Evolutionary conservation across 1,139 yeast genomes (phyloP).

Genomic region (Suhomyces maxii): DNA sequence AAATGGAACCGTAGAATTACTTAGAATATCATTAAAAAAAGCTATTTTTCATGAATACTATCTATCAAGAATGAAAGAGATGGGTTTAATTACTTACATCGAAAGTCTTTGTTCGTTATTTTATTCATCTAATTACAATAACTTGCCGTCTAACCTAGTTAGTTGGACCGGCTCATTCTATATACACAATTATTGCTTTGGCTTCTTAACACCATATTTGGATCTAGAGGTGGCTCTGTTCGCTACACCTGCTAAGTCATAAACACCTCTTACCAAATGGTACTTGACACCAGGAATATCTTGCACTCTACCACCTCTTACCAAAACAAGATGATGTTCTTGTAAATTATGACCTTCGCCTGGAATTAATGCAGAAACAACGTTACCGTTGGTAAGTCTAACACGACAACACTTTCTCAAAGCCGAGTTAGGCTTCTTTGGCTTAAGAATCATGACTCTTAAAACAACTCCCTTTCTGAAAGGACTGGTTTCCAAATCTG

Average conservation of each 20-base stretch:
- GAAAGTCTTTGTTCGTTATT: background rate
- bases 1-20: no score
- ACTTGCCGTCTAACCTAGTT: no score
- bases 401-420: conserved; percentile 97
- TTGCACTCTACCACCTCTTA: conserved; percentile 96
- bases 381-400: conserved; percentile 84
- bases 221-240: conserved; percentile 88
- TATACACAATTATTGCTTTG: conserved; percentile 37
- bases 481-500: conserved; percentile 80
- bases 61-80: no score
- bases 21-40: no score
- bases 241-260: conserved; percentile 93
- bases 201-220: conserved; percentile 92
- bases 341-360: conserved; percentile 99
- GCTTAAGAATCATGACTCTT: conserved; percentile 91
- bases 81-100: no score
- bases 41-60: background rate
- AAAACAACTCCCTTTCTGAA: conserved; percentile 92
- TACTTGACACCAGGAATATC: conserved; percentile 99
- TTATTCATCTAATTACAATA: no score
- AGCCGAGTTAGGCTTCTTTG: conserved; percentile 98
- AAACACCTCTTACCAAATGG: conserved; percentile 89
- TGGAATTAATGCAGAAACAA: conserved; percentile 90
- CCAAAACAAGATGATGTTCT: conserved; percentile 94
- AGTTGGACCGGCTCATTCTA: background rate